These are phyloP conservation scores for Podila horticola DNA, from an alignment of 192 early-diverging fungal species.

Conservation along the genomic window DNA sequence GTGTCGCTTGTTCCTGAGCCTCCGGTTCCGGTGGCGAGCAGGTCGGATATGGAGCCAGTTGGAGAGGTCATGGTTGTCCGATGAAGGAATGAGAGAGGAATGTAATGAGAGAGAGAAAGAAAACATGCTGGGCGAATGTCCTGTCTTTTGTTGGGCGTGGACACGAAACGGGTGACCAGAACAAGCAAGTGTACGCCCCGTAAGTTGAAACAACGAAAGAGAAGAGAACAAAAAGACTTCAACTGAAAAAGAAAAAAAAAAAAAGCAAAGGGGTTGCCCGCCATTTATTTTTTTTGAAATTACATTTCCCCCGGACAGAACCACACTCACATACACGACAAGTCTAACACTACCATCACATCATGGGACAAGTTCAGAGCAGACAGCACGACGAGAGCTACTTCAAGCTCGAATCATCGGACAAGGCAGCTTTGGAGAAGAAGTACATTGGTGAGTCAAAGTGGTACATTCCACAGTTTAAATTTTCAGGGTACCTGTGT, in stretches of 20 bases:
- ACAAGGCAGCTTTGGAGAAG: slow-evolving; percentile 27
- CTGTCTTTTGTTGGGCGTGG: neutral
- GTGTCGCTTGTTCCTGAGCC: neutral
- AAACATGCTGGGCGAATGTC: no score
- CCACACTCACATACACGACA: neutral
- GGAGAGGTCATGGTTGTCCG: slow-evolving; percentile 34
- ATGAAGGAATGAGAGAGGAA: neutral
- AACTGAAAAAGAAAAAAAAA: neutral
- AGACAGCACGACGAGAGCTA: slow-evolving; percentile 29
- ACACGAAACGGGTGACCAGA: neutral
- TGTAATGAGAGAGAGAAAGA: neutral
- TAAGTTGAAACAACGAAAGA: neutral
- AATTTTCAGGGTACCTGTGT: no score
- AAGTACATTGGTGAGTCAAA: slow-evolving; percentile 33
- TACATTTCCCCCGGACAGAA: neutral
- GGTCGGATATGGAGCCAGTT: slow-evolving; percentile 36
- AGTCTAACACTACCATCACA: neutral
- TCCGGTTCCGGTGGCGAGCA: slow-evolving; percentile 17
- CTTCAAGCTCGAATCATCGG: slow-evolving; percentile 28
- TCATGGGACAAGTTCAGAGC: slow-evolving; percentile 53
- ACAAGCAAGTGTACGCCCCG: neutral
- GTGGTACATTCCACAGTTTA: no score
- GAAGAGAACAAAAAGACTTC: neutral
- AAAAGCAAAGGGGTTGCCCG: neutral
- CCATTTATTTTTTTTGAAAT: slow-evolving; percentile 1